phyloP scores from a whole-genome alignment of 345 rosid genomes.

The Psidium friedrichsthalianum region DNA sequence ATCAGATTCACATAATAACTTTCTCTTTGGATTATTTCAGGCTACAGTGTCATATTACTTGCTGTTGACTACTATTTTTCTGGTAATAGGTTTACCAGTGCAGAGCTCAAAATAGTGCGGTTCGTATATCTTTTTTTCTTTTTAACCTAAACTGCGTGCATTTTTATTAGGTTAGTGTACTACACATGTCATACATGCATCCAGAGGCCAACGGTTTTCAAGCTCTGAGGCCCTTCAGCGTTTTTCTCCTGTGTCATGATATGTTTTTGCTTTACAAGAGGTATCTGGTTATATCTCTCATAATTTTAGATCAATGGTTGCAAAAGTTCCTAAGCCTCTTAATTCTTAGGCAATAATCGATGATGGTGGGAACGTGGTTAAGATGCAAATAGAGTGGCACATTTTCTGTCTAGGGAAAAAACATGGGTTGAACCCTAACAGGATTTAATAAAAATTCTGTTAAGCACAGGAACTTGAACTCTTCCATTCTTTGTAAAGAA shows the following conservation, averaged over 20 bases:
- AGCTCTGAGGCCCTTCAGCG: not conserved
- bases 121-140: constrained; percentile 9
- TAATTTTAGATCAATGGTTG: not conserved
- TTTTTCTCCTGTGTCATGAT: not conserved
- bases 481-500: not conserved
- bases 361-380: not conserved
- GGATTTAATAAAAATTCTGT: not conserved
- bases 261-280: not conserved
- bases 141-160: not conserved
- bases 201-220: not conserved
- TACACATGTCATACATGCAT: not conserved
- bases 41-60: constrained; percentile 91
- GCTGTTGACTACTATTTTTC: constrained; percentile 65
- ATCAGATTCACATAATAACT: not conserved
- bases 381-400: not conserved
- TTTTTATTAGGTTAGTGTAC: not conserved
- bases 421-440: not conserved
- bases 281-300: not conserved
- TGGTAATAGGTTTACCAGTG: constrained; percentile 72
- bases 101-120: constrained; percentile 71
- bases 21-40: constrained; percentile 31
- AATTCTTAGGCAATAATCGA: not conserved
- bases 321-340: not conserved
- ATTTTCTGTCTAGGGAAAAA: not conserved
- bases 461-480: not conserved